Base-by-base conservation (phyloP, 2,329 filamentous ascomycete species). In the Botryosphaeria agaves region DNA sequence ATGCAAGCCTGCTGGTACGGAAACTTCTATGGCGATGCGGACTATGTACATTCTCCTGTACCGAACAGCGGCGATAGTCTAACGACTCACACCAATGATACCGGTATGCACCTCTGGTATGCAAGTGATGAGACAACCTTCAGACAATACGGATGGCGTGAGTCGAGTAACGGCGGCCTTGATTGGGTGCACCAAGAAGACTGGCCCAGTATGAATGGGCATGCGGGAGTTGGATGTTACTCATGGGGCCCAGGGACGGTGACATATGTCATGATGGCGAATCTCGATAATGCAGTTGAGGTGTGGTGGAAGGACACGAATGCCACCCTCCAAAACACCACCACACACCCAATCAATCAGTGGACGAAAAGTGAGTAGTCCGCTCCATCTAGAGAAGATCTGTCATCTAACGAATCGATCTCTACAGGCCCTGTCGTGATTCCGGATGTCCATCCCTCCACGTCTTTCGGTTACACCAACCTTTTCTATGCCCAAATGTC, bases 51-150 rank as follows among this genome's bases (percentile, higher is more conserved):
- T 24, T 51, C 51, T 16, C 50, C 51, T 1, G 45, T 47, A 6
- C 35, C 42, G 3, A 41, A 37, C 5, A 47, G 50, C 12, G 38
- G 40, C 5, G 30, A 35, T 4, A 46, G 44, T 17, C 39, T 41
- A 3, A 38, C 42, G 11, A 39, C 42, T 3, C 47, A 44, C 30
- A 39, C 42, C 4, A 37, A 41, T 5, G 40, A 45, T 17, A 38
- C 46, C 5, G 57, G 56, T 14, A 60, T 61, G 47, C 52, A 59
- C 35, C 43, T 61, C 21, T 61, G 57, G 57, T 61, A 53, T 33
- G 52, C 55, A 4, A 42, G 37, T n/a, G 48, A 54, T 34, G 42
- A 45, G 5, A 48, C 44, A 0, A 56, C 54, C 0, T 59, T 61
- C 35, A 33, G 54, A 25, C 53, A 59, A 33, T 49, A 52, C 18